phyloP scores from a whole-genome alignment of 495 filamentous ascomycete species.

The Tirmania nivea region DNA sequence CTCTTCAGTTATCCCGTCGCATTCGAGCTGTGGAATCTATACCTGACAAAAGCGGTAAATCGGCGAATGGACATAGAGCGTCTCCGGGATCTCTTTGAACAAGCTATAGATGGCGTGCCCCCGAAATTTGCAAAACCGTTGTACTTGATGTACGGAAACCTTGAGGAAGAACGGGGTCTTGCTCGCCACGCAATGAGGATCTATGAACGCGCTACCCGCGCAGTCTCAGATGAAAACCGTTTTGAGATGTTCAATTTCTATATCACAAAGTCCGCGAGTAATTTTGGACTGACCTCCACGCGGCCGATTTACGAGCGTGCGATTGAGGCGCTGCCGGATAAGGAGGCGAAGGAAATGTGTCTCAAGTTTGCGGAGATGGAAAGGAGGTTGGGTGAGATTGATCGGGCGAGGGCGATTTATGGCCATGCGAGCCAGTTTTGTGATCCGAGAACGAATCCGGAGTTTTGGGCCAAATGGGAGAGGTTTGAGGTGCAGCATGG shows the following conservation, averaged over 20 bases:
- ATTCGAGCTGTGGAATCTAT: constrained; percentile 97
- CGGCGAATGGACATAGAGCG: constrained; percentile 88
- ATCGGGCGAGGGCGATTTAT: constrained; percentile 84
- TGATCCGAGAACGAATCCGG: constrained; percentile 72
- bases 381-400: constrained; percentile 83
- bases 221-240: constrained; percentile 84
- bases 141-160: constrained; percentile 94
- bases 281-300: constrained; percentile 93
- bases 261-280: constrained; percentile 95
- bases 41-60: constrained; percentile 90
- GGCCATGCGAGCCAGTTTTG: constrained; percentile 94
- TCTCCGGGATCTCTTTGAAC: constrained; percentile 87
- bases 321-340: constrained; percentile 75
- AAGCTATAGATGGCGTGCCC: constrained; percentile 83
- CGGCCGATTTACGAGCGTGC: constrained; percentile 90
- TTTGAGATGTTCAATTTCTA: constrained; percentile 99
- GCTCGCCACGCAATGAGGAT: constrained; percentile 98
- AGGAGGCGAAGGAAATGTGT: constrained; percentile 92
- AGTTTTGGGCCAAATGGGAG: constrained; percentile 95
- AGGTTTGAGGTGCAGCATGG: constrained; percentile 89
- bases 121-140: constrained; percentile 89
- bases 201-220: constrained; percentile 89
- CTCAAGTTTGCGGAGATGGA: constrained; percentile 99
- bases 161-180: constrained; percentile 89
- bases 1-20: constrained; percentile 95